These are phyloP conservation scores for Calonectria pauciramosa DNA, from an alignment of 2,329 filamentous ascomycete genomes.

Conservation along the genomic window DNA sequence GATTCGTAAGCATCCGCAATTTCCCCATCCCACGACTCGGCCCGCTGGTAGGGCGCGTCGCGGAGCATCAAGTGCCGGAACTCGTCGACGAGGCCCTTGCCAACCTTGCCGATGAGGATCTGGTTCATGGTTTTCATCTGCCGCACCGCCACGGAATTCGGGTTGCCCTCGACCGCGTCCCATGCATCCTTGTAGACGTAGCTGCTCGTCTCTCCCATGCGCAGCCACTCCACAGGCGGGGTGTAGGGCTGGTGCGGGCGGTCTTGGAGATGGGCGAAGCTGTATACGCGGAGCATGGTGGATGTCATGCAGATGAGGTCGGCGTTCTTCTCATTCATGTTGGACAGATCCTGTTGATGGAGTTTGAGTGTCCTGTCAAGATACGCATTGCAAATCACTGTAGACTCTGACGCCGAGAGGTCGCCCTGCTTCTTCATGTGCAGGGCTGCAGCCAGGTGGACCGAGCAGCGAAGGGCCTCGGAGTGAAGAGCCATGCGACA, in stretches of 20 bases:
- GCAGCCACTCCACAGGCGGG: conserved; percentile 39
- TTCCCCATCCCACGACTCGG: conserved; percentile 29
- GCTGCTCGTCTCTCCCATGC: conserved; percentile 35
- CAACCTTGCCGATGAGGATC: conserved; percentile 25
- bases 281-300: conserved; percentile 35
- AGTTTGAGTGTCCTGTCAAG: conserved; percentile 33
- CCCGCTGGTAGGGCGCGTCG: conserved; percentile 24
- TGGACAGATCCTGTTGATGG: conserved; percentile 33
- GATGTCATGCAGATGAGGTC: conserved; percentile 35
- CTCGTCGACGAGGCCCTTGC: neutral
- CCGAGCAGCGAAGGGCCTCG: conserved; percentile 35
- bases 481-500: conserved; percentile 33
- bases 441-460: conserved; percentile 35
- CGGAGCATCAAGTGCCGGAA: conserved; percentile 31
- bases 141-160: conserved; percentile 19
- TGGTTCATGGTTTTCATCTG: conserved; percentile 26
- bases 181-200: conserved; percentile 32
- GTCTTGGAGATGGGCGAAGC: conserved; percentile 32
- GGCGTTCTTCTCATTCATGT: conserved; percentile 30
- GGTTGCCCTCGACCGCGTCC: conserved; percentile 18
- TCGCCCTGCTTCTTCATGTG: conserved; percentile 29
- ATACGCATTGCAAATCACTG: conserved; percentile 28
- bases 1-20: conserved; percentile 35
- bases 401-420: neutral
- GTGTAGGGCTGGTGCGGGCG: conserved; percentile 33